Percentiles rank a stretch among this genome's conserved stretches.
Conservation (phyloP, 1,284 basidiomycete species). For the Puccinia coronata region DNA sequence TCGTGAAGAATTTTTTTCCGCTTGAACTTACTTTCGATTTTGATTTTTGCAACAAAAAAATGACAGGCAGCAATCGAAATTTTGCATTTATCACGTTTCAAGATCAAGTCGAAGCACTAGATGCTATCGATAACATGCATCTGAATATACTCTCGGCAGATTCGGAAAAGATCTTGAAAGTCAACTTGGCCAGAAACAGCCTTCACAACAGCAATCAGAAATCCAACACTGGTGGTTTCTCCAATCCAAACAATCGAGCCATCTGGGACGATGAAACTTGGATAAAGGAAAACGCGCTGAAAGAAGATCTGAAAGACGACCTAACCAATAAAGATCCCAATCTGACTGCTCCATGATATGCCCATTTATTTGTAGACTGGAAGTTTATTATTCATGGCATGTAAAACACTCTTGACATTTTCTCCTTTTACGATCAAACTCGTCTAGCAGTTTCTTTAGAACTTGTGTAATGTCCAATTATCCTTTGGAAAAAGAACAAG, state of each 20-base stretch:
- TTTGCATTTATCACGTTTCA: slow-evolving; percentile 56
- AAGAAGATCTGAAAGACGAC: slow-evolving; percentile 11
- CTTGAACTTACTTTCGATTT: not conserved
- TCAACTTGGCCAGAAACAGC: slow-evolving; percentile 37
- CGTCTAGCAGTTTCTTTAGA: not conserved
- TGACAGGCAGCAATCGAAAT: slow-evolving; percentile 52
- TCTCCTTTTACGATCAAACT: not conserved
- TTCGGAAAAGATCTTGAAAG: slow-evolving; percentile 43
- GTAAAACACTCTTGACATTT: not conserved
- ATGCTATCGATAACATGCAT: slow-evolving; percentile 58
- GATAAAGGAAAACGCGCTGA: slow-evolving; percentile 43
- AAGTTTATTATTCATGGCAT: no score
- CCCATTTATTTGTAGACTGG: not conserved
- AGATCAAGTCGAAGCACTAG: slow-evolving; percentile 52
- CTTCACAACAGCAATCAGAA: slow-evolving; percentile 24
- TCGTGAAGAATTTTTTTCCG: not conserved
- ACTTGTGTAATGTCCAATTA: not conserved
- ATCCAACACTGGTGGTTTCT: not conserved
- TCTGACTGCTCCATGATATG: not conserved
- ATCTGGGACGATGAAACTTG: slow-evolving; percentile 47
- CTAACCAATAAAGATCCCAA: not conserved
- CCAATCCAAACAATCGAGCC: slow-evolving; percentile 20
- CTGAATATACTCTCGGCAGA: slow-evolving; percentile 52
- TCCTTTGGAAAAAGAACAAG: no score
- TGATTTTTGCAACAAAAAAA: not conserved